These are phyloP conservation scores for Diversispora epigaea DNA, from an alignment of 192 early-diverging fungal genomes.

Conservation along the genomic window DNA sequence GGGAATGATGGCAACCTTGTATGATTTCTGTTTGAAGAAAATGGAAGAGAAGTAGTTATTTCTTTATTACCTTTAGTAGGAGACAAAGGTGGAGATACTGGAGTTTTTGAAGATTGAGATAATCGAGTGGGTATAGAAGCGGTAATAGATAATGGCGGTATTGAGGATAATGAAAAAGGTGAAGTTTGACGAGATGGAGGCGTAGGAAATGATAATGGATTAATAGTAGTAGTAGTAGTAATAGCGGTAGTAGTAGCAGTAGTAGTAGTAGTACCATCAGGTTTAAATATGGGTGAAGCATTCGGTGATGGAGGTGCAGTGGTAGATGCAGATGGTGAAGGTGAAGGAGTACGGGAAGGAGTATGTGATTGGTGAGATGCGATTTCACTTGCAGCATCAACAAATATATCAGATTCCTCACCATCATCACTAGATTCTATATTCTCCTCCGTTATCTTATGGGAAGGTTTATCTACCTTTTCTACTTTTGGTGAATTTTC, in stretches of 20 bases:
- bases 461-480: slow-evolving; percentile 1
- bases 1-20: no score
- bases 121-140: no score
- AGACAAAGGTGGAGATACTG: no score
- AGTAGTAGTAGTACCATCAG: slow-evolving; percentile 10
- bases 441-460: neutral
- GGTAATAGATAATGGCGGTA: no score
- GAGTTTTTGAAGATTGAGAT: no score
- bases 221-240: neutral
- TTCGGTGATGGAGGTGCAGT: neutral
- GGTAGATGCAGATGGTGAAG: slow-evolving; percentile 1
- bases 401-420: slow-evolving; percentile 22
- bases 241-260: neutral
- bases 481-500: neutral
- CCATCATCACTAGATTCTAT: slow-evolving; percentile 15
- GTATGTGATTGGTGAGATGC: neutral
- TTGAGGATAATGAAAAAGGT: no score
- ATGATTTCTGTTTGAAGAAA: no score
- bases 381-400: slow-evolving; percentile 14
- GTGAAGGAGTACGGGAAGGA: slow-evolving; percentile 22
- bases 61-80: no score
- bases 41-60: no score
- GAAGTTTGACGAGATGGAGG: no score
- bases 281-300: slow-evolving; percentile 23
- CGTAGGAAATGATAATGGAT: neutral